Evolutionary conservation across 2,329 filamentous ascomycete genomes (phyloP), one percentile per base, ranked within the genome.

Genomic region (Pseudogymnoascus pannorum): DNA sequence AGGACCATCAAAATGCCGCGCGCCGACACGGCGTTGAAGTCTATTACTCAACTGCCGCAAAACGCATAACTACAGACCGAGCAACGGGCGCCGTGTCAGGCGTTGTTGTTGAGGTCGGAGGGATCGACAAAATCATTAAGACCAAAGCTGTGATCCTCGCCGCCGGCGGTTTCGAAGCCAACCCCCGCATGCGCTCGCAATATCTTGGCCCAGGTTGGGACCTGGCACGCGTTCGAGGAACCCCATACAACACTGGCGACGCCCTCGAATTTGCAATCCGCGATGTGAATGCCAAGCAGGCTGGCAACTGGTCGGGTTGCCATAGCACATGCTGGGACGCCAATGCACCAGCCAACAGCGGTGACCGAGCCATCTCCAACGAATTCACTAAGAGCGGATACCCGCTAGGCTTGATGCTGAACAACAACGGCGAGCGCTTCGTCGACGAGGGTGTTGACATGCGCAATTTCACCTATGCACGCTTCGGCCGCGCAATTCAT

Each of bases 301-400:
- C 75, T 0, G 86, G 86, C 0, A 78, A 87, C 67, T 87, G 82
- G 77, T 82, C 81, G 0, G 85, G 86, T 0, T 88, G 86, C 66
- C 86, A 88, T 68, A 48, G 42, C 22, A 48, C 42, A 26, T 48
- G 42, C 4, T 88, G 86, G 86, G 86, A 89, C 67, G 83, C 83
- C 1, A 80, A 87, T 67, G 80, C 85, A 0, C 77, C 80, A 0
- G 70, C 78, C 0, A 69, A 83, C 63, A 73, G 74, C 0, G 86
- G 86, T 3, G 81, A 87, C 65, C 77, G 82, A 1, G 73, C 72
- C n/a, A 72, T 82, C 2, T 85, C 85, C 3, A 88, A 89, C 66
- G 80, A 87, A 69, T 87, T 81, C 68, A 89, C 86, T 5, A 89
- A 89, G 68, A 86, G 82, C 0, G 86, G 86, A 1, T 88, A 88